A percentile compares a stretch with the other conserved stretches of the same genome.
Evolutionary conservation across 1,139 yeast genomes (phyloP).

Genomic region (Yamadazyma diospyri): DNA sequence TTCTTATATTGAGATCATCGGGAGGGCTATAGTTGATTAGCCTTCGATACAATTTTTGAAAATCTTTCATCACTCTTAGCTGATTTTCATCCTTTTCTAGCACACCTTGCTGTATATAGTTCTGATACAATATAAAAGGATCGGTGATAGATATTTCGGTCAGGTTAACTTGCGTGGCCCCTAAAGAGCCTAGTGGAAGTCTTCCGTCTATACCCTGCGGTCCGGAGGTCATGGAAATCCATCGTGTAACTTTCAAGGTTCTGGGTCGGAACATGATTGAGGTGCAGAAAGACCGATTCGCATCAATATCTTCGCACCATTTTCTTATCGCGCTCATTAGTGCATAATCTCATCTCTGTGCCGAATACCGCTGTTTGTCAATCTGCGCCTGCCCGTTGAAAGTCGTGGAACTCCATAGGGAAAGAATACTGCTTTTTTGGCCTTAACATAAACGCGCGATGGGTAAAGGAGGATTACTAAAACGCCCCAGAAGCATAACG

Average conservation of each 20-base stretch:
- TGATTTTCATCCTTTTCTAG: conserved; percentile 56
- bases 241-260: not conserved
- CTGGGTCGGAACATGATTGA: conserved; percentile 3
- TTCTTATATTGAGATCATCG: conserved; percentile 43
- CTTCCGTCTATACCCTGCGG: conserved; percentile 43
- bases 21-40: conserved; percentile 61
- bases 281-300: conserved; percentile 5
- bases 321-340: not conserved
- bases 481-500: conserved; percentile 17
- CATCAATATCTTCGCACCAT: too few relatives aligned
- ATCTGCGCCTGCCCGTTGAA: too few relatives aligned
- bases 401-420: too few relatives aligned
- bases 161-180: conserved; percentile 5
- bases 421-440: too few relatives aligned
- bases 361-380: too few relatives aligned
- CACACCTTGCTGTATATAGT: conserved; percentile 48
- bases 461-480: conserved; percentile 10
- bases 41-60: conserved; percentile 58
- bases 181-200: not conserved
- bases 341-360: too few relatives aligned
- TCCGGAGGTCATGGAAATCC: conserved; percentile 17
- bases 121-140: conserved; percentile 57
- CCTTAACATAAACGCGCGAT: too few relatives aligned
- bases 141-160: conserved; percentile 51
- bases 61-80: conserved; percentile 59